phyloP scores from a whole-genome alignment of 2,329 filamentous ascomycete genomes.

The Diaporthe citrichinensis region DNA sequence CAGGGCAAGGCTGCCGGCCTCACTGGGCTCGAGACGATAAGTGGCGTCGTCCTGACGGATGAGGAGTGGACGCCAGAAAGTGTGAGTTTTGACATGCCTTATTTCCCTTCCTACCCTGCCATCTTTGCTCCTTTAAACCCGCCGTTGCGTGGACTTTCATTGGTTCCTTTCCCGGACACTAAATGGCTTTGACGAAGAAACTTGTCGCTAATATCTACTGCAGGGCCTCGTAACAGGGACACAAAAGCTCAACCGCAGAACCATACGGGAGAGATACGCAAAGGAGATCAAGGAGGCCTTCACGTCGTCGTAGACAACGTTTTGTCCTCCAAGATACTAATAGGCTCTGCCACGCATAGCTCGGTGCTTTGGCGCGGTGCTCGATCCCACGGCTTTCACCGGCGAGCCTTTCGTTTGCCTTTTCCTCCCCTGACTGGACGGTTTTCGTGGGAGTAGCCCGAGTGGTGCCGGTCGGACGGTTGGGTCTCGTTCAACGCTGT shows the following conservation, averaged over 20 bases:
- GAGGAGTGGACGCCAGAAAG: constrained; percentile 91
- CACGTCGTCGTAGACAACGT: constrained; percentile 40
- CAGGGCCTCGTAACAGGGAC: constrained; percentile 74
- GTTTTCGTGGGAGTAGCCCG: not conserved
- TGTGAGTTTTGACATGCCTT: constrained; percentile 67
- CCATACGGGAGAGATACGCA: constrained; percentile 64
- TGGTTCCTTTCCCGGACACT: not conserved
- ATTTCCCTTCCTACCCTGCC: not conserved
- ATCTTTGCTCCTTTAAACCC: not conserved
- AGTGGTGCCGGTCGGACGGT: not conserved
- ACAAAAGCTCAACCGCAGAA: constrained; percentile 71
- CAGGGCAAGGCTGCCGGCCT: constrained; percentile 77
- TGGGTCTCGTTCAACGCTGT: not conserved
- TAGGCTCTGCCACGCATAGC: not conserved
- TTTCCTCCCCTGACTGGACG: not conserved
- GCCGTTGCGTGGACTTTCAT: not conserved
- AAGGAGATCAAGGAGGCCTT: constrained; percentile 64
- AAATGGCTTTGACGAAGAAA: constrained; percentile 29
- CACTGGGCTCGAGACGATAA: constrained; percentile 79
- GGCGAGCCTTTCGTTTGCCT: not conserved
- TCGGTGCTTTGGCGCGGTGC: not conserved
- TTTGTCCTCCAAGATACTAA: not conserved
- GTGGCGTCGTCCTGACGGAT: constrained; percentile 82
- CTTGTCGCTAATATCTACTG: not conserved
- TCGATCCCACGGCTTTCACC: not conserved